Evolutionary conservation across 768 basidiomycete genomes (phyloP).

Genomic region (Rhodotorula toruloides): DNA sequence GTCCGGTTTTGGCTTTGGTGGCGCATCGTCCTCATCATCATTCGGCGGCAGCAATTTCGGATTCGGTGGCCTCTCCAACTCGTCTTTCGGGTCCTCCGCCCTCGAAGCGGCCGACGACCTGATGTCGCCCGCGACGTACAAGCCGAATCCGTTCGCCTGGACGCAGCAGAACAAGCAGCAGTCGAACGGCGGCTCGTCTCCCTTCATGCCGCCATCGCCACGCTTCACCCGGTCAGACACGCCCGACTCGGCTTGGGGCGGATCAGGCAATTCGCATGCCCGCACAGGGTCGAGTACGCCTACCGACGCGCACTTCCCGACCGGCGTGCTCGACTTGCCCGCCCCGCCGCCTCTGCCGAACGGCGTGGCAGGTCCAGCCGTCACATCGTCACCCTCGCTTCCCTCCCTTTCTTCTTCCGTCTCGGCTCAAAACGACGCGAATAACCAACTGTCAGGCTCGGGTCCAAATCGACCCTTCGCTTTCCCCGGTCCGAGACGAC

Average conservation of each 20-base stretch:
- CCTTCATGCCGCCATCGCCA: background rate
- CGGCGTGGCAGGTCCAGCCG: background rate
- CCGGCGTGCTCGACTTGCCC: background rate
- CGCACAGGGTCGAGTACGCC: slow-evolving; percentile 8
- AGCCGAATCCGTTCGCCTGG: slow-evolving; percentile 16
- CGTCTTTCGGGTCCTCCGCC: slow-evolving; percentile 7
- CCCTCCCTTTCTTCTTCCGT: slow-evolving; percentile 9
- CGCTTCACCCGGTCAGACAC: background rate
- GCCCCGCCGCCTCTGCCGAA: background rate
- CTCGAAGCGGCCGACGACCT: slow-evolving; percentile 13
- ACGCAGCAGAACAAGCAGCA: background rate
- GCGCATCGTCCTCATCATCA: background rate
- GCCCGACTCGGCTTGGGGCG: background rate
- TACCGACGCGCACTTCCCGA: slow-evolving; percentile 9
- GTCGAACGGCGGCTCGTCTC: background rate
- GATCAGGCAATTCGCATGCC: background rate
- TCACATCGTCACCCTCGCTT: slow-evolving; percentile 19
- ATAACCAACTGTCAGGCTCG: no score
- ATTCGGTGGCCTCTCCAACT: background rate
- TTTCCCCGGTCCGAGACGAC: background rate
- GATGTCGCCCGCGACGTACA: slow-evolving; percentile 17
- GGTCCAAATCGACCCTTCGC: background rate
- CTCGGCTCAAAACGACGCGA: background rate
- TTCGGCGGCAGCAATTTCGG: background rate
- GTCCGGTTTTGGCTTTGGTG: slow-evolving; percentile 8